These are phyloP conservation scores for Fomitopsis betulina DNA, from an alignment of 1,284 basidiomycete species.

Conservation along the genomic window DNA sequence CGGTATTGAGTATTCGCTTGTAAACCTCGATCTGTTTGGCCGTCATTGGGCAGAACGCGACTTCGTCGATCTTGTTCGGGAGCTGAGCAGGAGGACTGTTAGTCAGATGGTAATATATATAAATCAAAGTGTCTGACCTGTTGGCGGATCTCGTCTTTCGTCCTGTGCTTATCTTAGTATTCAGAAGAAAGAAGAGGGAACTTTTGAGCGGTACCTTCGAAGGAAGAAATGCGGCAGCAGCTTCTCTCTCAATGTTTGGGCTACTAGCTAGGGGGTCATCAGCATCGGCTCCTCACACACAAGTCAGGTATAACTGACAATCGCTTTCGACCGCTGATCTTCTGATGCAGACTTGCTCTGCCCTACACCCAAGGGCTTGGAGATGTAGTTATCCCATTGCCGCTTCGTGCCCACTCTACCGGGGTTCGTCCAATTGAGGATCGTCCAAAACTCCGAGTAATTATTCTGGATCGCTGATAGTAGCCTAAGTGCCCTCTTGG, in stretches of 20 bases:
- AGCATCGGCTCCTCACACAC: neutral
- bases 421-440: conserved; percentile 79
- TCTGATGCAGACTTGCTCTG: conserved; percentile 64
- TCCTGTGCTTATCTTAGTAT: conserved; percentile 38
- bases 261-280: conserved; percentile 39
- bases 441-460: conserved; percentile 80
- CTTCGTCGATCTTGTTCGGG: conserved; percentile 77
- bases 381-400: conserved; percentile 69
- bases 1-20: conserved; percentile 57
- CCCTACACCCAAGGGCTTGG: conserved; percentile 60
- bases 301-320: conserved; percentile 35
- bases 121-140: conserved; percentile 38
- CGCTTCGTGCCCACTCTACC: conserved; percentile 56
- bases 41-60: conserved; percentile 87
- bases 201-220: conserved; percentile 47
- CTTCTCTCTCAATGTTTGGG: conserved; percentile 54
- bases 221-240: conserved; percentile 75
- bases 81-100: conserved; percentile 39
- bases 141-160: conserved; percentile 75
- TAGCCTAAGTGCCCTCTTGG: conserved; percentile 13
- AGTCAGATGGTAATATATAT: neutral
- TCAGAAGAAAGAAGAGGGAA: neutral
- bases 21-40: conserved; percentile 65
- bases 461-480: conserved; percentile 84
- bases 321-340: conserved; percentile 53